These are phyloP conservation scores for Acer saccharum DNA, from an alignment of 345 rosid genomes.

Conservation along the genomic window DNA sequence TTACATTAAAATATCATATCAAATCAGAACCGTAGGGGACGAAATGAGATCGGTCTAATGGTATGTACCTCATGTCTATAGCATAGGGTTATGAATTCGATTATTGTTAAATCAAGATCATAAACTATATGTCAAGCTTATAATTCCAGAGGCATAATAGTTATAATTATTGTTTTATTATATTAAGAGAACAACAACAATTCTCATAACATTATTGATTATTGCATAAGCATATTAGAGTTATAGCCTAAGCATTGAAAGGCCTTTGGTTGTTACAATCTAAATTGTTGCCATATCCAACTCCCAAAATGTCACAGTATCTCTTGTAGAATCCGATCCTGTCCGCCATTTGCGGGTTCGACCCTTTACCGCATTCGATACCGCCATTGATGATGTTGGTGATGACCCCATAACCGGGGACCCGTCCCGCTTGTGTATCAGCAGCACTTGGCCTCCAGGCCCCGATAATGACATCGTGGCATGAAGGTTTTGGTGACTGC, in stretches of 20 bases:
- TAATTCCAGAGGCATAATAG: neutral
- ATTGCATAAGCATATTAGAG: neutral
- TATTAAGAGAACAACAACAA: neutral
- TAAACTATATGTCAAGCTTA: too few relatives aligned
- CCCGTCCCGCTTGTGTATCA: conserved; percentile 18
- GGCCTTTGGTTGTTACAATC: conserved; percentile 40
- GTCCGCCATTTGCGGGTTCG: neutral
- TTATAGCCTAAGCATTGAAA: conserved; percentile 18
- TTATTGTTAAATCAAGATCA: too few relatives aligned
- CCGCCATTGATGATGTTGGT: conserved; percentile 37
- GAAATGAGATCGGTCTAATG: too few relatives aligned
- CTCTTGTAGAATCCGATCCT: conserved; percentile 34
- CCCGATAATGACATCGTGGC: conserved; percentile 29
- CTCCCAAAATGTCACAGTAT: conserved; percentile 24
- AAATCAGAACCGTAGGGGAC: neutral
- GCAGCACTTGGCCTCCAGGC: conserved; percentile 18
- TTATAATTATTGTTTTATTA: neutral
- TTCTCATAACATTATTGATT: neutral
- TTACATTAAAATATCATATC: too few relatives aligned
- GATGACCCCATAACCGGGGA: conserved; percentile 34
- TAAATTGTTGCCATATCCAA: conserved; percentile 18
- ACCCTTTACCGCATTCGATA: conserved; percentile 26
- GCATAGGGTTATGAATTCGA: too few relatives aligned
- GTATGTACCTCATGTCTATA: too few relatives aligned
- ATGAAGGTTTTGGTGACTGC: conserved; percentile 29